Evolutionary conservation across 1,139 yeast genomes (phyloP).

Genomic region (Saccharomyces hybrid): DNA sequence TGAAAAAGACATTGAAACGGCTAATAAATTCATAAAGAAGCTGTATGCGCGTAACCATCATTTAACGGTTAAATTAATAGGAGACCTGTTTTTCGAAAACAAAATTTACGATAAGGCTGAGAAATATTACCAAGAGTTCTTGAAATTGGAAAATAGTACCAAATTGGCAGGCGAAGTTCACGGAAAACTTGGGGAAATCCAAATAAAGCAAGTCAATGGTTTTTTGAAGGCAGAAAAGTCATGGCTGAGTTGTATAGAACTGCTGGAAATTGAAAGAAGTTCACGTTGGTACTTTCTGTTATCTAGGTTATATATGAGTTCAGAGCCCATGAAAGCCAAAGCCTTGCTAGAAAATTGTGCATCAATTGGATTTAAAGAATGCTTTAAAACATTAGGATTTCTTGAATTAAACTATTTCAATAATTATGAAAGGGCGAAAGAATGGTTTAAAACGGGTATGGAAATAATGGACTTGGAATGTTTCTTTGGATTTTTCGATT

Average conservation of each 20-base stretch:
- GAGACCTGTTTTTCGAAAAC: conserved; percentile 54
- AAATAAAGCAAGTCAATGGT: conserved; percentile 44
- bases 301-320: conserved; percentile 56
- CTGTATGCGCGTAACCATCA: conserved; percentile 58
- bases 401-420: conserved; percentile 62
- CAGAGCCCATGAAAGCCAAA: conserved; percentile 51
- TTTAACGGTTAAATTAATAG: conserved; percentile 61
- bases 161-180: conserved; percentile 61
- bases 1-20: conserved; percentile 52
- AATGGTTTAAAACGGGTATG: conserved; percentile 80
- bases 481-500: conserved; percentile 68
- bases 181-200: conserved; percentile 59
- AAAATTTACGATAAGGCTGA: conserved; percentile 45
- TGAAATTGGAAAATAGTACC: conserved; percentile 38
- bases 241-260: conserved; percentile 52
- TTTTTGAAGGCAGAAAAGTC: conserved; percentile 45
- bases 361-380: conserved; percentile 63
- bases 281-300: conserved; percentile 69
- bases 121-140: conserved; percentile 51
- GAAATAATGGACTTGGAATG: conserved; percentile 55
- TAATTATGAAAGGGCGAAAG: conserved; percentile 48
- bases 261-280: conserved; percentile 52
- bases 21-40: conserved; percentile 51
- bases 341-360: conserved; percentile 74
- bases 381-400: conserved; percentile 71